phyloP scores from a whole-genome alignment of 257 asterid species.

The Cinchona pubescens region DNA sequence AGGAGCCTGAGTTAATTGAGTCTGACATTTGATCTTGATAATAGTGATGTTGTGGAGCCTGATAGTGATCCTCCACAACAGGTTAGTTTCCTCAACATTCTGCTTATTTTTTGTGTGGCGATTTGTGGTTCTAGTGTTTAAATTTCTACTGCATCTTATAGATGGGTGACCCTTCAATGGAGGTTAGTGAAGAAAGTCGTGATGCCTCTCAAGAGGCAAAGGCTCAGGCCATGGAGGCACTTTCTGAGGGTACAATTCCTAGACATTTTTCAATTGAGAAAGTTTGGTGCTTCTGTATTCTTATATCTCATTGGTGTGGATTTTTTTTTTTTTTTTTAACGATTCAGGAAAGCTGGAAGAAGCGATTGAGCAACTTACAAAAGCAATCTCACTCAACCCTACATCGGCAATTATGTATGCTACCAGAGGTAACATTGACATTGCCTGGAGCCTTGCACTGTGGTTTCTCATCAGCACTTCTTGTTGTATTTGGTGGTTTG shows the following conservation, averaged over 20 bases:
- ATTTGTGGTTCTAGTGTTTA: not conserved
- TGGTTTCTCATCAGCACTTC: not conserved
- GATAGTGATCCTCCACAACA: conserved; percentile 84
- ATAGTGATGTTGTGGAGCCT: conserved; percentile 72
- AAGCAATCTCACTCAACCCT: conserved; percentile 78
- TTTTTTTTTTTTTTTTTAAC: no score
- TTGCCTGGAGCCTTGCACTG: not conserved
- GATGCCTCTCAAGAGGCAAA: conserved; percentile 97
- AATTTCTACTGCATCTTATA: conserved; percentile 20
- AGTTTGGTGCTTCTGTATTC: not conserved
- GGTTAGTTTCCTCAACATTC: conserved; percentile 30
- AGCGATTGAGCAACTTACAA: conserved; percentile 77
- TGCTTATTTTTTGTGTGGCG: not conserved
- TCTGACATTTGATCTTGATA: conserved; percentile 92
- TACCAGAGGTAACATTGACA: conserved; percentile 57
- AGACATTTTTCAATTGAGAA: not conserved
- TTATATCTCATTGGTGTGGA: not conserved
- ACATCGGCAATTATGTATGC: conserved; percentile 96
- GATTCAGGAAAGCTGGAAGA: conserved; percentile 84
- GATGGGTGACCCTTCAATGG: conserved; percentile 92
- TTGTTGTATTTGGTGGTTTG: not conserved
- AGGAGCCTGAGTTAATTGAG: conserved; percentile 86
- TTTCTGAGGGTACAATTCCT: conserved; percentile 68
- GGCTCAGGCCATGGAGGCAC: conserved; percentile 85
- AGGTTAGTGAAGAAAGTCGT: conserved; percentile 82